Conservation (phyloP, 352 stramenopile genomes). For the Globisporangium cystogenes region DNA sequence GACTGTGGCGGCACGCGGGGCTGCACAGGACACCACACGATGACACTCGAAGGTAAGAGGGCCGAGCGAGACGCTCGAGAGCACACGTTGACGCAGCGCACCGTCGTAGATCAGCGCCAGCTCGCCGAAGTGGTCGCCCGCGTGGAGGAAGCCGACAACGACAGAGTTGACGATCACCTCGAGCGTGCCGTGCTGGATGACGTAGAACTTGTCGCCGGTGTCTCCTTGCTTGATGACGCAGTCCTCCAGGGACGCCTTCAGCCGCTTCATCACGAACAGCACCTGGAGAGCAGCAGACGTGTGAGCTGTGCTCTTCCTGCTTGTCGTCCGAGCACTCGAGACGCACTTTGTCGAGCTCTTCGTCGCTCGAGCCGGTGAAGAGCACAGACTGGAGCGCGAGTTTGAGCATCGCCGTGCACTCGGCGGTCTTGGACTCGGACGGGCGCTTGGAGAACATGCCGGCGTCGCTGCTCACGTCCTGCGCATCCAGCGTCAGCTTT, state of each 20-base stretch:
- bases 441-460: constrained; percentile 30
- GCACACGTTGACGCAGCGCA: constrained; percentile 7
- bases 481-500: not conserved
- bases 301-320: too few relatives aligned
- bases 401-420: constrained; percentile 44
- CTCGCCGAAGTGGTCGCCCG: constrained; percentile 85
- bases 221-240: constrained; percentile 92
- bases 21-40: constrained; percentile 23
- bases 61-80: not conserved
- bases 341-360: constrained; percentile 58
- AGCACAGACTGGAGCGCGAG: constrained; percentile 52
- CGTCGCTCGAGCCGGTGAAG: constrained; percentile 55
- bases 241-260: constrained; percentile 56
- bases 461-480: constrained; percentile 35
- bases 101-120: constrained; percentile 87
- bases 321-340: too few relatives aligned
- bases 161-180: constrained; percentile 66
- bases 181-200: constrained; percentile 53
- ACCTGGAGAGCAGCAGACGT: constrained; percentile 24
- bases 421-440: constrained; percentile 57
- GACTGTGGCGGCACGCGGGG: constrained; percentile 88
- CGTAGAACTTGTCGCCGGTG: constrained; percentile 92
- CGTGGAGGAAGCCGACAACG: constrained; percentile 45
- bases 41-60: not conserved
- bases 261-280: constrained; percentile 75